These are phyloP conservation scores for Lippia alba DNA, from an alignment of 305 asterid species.

Conservation along the genomic window DNA sequence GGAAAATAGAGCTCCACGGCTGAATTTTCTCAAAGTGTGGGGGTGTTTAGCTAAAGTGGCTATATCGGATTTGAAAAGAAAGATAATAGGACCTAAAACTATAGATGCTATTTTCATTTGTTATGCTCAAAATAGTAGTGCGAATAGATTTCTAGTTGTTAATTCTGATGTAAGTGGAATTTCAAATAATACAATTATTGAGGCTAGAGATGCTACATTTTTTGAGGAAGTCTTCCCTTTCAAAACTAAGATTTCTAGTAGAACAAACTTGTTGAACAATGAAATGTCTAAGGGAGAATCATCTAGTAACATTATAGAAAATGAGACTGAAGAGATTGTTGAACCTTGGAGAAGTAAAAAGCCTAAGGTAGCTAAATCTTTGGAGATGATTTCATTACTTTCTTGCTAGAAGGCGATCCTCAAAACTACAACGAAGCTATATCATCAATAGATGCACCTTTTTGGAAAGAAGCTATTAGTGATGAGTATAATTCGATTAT, in stretches of 20 bases:
- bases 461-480: no score
- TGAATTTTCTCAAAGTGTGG: not conserved
- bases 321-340: no score
- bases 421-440: no score
- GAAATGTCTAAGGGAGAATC: no score
- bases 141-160: not conserved
- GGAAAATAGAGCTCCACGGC: not conserved
- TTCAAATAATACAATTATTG: not conserved
- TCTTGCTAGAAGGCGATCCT: not conserved
- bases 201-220: not conserved
- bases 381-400: not conserved
- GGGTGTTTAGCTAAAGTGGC: not conserved
- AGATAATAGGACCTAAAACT: not conserved
- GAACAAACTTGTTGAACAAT: no score
- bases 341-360: not conserved
- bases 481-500: no score
- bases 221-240: not conserved
- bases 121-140: not conserved
- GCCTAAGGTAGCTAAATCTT: not conserved
- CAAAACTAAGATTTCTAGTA: not conserved
- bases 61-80: not conserved
- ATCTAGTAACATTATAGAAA: not conserved
- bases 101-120: not conserved
- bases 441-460: no score
- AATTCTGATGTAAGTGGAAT: not conserved